phyloP scores from a whole-genome alignment of 2,329 filamentous ascomycete species.

The Lachnellula occidentalis region DNA sequence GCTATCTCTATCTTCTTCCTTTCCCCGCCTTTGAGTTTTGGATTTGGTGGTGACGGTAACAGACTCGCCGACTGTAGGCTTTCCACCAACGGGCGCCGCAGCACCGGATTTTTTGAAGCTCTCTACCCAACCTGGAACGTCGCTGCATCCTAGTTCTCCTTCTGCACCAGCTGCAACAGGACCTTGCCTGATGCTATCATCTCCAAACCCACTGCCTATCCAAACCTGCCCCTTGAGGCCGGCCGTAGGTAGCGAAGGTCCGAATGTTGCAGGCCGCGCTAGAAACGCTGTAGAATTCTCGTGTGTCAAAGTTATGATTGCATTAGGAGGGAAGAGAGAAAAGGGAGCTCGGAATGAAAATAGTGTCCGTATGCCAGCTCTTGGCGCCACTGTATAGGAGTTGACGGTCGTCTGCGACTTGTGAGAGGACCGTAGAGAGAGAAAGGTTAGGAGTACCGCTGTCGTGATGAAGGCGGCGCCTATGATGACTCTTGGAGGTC shows the following conservation, averaged over 20 bases:
- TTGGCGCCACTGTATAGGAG: constrained; percentile 10
- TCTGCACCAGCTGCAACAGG: constrained; percentile 50
- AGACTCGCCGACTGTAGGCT: constrained; percentile 19
- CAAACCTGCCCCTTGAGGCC: constrained; percentile 87
- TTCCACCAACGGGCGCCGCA: constrained; percentile 14
- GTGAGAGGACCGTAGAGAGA: constrained; percentile 28
- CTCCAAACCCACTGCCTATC: constrained; percentile 88
- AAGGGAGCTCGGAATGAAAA: constrained; percentile 72
- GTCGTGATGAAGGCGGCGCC: constrained; percentile 28
- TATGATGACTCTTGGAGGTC: constrained; percentile 31
- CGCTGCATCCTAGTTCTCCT: constrained; percentile 90
- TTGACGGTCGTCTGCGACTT: constrained; percentile 17
- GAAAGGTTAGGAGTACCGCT: constrained; percentile 26
- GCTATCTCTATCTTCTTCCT: constrained; percentile 26
- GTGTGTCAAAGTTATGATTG: constrained; percentile 91
- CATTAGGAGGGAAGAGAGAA: constrained; percentile 89
- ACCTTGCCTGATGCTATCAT: constrained; percentile 62
- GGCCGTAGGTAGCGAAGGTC: constrained; percentile 65
- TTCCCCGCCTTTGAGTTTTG: constrained; percentile 35
- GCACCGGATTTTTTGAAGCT: constrained; percentile 41
- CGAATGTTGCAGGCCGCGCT: constrained; percentile 88
- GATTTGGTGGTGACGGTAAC: constrained; percentile 35
- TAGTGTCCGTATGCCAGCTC: constrained; percentile 47
- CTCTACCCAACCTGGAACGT: constrained; percentile 83
- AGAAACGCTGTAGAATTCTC: constrained; percentile 98